Percentiles rank a stretch among this genome's conserved stretches.
phyloP scores from a whole-genome alignment of 2,329 filamentous ascomycete species.

The Beauveria sp. region DNA sequence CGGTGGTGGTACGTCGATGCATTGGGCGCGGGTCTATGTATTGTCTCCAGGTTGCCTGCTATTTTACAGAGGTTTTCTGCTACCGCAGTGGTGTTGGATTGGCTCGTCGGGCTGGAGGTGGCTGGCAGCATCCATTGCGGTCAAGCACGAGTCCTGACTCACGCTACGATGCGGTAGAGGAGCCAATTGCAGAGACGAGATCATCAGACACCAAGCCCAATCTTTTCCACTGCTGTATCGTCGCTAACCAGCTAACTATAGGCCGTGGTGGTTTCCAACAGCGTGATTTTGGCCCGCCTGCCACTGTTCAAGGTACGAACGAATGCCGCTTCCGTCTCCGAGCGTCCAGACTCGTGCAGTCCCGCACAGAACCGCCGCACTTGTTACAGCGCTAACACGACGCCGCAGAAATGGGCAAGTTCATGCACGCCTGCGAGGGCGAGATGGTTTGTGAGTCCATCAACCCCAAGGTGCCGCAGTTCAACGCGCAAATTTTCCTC shows the following conservation, averaged over 20 bases:
- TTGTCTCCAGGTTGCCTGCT: neutral
- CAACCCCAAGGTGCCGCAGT: slow-evolving; percentile 95
- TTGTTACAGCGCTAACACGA: neutral
- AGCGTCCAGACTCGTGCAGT: neutral
- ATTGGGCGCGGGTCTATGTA: neutral
- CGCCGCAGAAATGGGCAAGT: slow-evolving; percentile 71
- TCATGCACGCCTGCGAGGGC: slow-evolving; percentile 91
- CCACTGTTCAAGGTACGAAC: slow-evolving; percentile 28
- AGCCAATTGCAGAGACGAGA: neutral
- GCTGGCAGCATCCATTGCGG: neutral
- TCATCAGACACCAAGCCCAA: neutral
- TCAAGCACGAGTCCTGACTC: neutral
- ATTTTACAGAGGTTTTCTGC: neutral
- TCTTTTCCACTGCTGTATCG: neutral
- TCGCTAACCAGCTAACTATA: slow-evolving; percentile 16
- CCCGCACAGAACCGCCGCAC: too few species aligned
- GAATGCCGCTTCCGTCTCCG: neutral
- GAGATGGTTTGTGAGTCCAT: slow-evolving; percentile 96
- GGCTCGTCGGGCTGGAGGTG: neutral
- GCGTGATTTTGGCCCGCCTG: slow-evolving; percentile 32
- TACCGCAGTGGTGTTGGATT: neutral
- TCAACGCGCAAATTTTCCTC: slow-evolving; percentile 97
- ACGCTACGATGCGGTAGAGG: neutral
- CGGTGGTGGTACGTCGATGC: slow-evolving; percentile 24
- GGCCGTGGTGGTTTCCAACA: slow-evolving; percentile 32